Conservation (phyloP, 805 yeast genomes). For the Saccharomycopsis javanensis region DNA sequence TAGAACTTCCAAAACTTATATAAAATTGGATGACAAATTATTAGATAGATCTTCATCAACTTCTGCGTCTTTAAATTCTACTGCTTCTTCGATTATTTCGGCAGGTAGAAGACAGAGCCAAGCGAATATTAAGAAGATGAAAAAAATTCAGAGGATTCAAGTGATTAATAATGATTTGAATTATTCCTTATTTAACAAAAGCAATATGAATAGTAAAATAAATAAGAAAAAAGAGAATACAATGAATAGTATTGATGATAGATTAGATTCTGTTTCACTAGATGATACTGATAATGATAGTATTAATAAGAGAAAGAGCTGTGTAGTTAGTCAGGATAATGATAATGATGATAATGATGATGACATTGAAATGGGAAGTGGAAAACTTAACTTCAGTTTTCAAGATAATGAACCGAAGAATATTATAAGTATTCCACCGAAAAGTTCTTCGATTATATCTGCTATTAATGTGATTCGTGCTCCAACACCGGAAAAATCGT, state of each 20-base stretch:
- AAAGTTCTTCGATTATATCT: slow-evolving; percentile 42
- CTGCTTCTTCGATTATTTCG: background rate
- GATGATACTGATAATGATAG: background rate
- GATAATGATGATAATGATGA: slow-evolving; percentile 6
- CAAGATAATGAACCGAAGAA: background rate
- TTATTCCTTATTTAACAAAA: background rate
- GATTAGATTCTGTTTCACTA: slow-evolving; percentile 17
- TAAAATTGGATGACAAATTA: background rate
- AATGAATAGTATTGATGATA: slow-evolving; percentile 7
- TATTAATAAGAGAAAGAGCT: background rate
- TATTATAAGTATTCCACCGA: slow-evolving; percentile 30
- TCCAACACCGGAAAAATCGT: slow-evolving; percentile 43
- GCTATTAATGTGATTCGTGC: slow-evolving; percentile 44
- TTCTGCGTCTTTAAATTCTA: background rate
- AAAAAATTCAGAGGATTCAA: slow-evolving; percentile 26
- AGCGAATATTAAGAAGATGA: slow-evolving; percentile 10
- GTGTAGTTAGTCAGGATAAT: background rate
- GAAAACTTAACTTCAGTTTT: background rate
- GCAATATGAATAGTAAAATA: background rate
- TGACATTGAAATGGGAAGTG: no score
- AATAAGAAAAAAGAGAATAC: background rate
- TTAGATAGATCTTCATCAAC: background rate
- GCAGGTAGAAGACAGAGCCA: background rate
- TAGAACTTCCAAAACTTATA: background rate
- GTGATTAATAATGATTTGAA: slow-evolving; percentile 19